phyloP scores from a whole-genome alignment of 192 early-diverging fungal species.

The Linnemannia schmuckeri region DNA sequence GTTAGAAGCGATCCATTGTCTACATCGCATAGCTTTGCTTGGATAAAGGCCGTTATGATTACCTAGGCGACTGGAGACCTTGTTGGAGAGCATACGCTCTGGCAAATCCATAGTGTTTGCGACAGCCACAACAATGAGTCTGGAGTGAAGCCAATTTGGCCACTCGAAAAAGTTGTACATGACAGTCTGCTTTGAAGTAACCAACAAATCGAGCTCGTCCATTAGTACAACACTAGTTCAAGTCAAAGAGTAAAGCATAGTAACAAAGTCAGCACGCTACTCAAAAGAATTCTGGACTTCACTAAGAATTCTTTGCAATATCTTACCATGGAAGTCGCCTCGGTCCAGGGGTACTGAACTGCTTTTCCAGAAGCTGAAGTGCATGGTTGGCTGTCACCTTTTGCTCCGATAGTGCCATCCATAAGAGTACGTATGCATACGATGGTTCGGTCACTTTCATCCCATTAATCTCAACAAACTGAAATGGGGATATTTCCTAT shows the following conservation, averaged over 20 bases:
- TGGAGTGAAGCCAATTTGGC: conserved; percentile 87
- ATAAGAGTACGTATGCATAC: conserved; percentile 88
- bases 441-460: conserved; percentile 96
- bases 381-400: conserved; percentile 83
- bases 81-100: conserved; percentile 90
- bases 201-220: conserved; percentile 96
- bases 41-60: not conserved
- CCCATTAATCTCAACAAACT: conserved; percentile 96
- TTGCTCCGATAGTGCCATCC: conserved; percentile 76
- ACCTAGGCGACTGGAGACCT: conserved; percentile 92
- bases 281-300: not conserved
- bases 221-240: conserved; percentile 86
- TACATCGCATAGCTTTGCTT: not conserved
- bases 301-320: not conserved
- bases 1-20: not conserved
- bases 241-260: not conserved
- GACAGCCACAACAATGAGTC: conserved; percentile 93
- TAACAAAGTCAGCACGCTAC: not conserved
- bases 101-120: conserved; percentile 99
- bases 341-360: conserved; percentile 72
- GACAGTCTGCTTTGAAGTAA: conserved; percentile 91
- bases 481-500: conserved; percentile 77
- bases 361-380: conserved; percentile 77
- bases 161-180: conserved; percentile 99
- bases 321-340: conserved; percentile 60